Percentiles rank a stretch among this genome's conserved stretches.
phyloP scores from a whole-genome alignment of 139 green algal species.

The Chlorella sp. region DNA sequence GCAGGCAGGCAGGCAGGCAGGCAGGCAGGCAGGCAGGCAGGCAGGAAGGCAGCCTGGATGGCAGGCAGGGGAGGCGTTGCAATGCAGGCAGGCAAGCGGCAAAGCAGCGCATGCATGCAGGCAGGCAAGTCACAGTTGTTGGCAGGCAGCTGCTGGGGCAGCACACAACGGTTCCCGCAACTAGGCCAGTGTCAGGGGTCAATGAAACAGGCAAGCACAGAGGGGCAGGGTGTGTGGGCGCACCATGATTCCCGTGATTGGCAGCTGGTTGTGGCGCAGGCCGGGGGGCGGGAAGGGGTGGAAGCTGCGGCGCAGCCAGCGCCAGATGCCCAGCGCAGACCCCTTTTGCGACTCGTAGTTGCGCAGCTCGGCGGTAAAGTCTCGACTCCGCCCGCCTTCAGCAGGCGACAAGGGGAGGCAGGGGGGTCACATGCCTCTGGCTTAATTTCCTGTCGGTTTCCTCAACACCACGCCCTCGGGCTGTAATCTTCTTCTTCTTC shows the following conservation, averaged over 20 bases:
- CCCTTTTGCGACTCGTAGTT: constrained; percentile 19
- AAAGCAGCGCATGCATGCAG: background rate
- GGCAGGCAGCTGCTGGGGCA: background rate
- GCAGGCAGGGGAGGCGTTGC: too few relatives aligned
- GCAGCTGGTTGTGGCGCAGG: constrained; percentile 32
- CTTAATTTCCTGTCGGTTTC: too few relatives aligned
- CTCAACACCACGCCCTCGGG: too few relatives aligned
- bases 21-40: too few relatives aligned
- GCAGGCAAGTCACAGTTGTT: background rate
- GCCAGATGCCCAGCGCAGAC: constrained; percentile 7
- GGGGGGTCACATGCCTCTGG: too few relatives aligned
- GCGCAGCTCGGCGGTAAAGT: constrained; percentile 40
- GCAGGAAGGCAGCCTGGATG: too few relatives aligned
- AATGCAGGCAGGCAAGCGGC: too few relatives aligned
- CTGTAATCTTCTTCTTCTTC: too few relatives aligned
- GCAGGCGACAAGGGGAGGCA: background rate
- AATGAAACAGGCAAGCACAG: too few relatives aligned
- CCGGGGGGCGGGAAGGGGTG: constrained; percentile 38
- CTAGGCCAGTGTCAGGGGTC: too few relatives aligned
- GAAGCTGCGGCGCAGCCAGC: constrained; percentile 27
- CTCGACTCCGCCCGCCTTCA: constrained; percentile 35
- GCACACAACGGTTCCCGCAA: too few relatives aligned
- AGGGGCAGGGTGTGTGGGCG: too few relatives aligned
- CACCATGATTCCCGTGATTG: constrained; percentile 31
- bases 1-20: background rate